These are phyloP conservation scores for Arthroderma uncinatum DNA, from an alignment of 2,329 filamentous ascomycete genomes.

Conservation along the genomic window DNA sequence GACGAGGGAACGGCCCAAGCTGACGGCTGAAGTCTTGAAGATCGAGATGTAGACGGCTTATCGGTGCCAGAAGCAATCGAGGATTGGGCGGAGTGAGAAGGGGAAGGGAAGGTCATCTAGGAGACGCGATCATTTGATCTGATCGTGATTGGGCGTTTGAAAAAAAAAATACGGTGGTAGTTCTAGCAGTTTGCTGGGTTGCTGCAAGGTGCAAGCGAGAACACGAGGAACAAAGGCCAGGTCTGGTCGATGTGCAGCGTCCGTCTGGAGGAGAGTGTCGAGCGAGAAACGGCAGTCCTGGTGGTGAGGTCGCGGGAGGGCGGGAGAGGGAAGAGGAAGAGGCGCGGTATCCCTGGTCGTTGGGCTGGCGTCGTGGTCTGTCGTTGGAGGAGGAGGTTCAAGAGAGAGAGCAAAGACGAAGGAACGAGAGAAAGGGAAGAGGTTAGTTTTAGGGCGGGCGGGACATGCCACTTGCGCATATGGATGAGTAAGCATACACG, in stretches of 20 bases:
- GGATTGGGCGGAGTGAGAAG: slow-evolving; percentile 41
- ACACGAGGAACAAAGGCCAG: neutral
- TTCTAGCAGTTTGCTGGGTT: neutral
- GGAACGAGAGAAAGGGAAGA: neutral
- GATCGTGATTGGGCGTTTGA: slow-evolving; percentile 18
- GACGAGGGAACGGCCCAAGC: slow-evolving; percentile 47
- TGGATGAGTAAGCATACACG: neutral
- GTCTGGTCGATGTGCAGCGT: too few species aligned
- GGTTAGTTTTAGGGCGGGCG: neutral
- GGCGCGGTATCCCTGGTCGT: too few species aligned
- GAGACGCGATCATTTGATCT: slow-evolving; percentile 43
- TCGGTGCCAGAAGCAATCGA: slow-evolving; percentile 42
- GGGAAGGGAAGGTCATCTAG: slow-evolving; percentile 48
- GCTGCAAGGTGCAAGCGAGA: slow-evolving; percentile 2
- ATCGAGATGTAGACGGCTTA: slow-evolving; percentile 36
- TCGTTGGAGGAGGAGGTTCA: neutral
- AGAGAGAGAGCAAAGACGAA: neutral
- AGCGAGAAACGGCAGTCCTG: neutral
- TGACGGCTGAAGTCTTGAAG: slow-evolving; percentile 41
- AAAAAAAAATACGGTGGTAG: neutral
- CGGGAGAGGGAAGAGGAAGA: neutral
- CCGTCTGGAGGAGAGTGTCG: too few species aligned
- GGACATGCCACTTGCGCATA: neutral
- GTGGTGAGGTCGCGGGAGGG: neutral
- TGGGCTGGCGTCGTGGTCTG: neutral